Evolutionary conservation across 768 basidiomycete species (phyloP).

Genomic region (Rhodotorula toruloides): DNA sequence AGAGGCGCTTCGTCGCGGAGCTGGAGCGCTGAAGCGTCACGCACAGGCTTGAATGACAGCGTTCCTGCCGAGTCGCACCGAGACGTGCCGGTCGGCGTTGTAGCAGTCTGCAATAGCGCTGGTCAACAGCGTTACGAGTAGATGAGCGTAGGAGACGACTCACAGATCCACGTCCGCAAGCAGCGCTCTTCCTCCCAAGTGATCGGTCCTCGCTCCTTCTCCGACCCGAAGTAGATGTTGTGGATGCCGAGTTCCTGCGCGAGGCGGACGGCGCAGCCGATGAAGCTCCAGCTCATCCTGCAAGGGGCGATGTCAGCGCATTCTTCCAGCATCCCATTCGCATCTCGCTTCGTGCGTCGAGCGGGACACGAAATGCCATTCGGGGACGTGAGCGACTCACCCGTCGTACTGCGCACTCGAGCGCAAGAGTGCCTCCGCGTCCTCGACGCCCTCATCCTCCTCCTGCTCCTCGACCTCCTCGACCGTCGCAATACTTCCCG

Average conservation of each 20-base stretch:
- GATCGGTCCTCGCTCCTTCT: neutral
- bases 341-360: no score
- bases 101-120: conserved; percentile 16
- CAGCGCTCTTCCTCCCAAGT: conserved; percentile 21
- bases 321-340: no score
- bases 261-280: conserved; percentile 35
- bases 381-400: no score
- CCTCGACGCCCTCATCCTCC: conserved; percentile 12
- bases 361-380: no score
- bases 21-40: neutral
- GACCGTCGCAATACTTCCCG: neutral
- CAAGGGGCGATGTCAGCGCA: no score
- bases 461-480: neutral
- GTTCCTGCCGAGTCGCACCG: conserved; percentile 27
- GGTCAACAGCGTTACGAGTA: neutral
- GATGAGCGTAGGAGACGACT: neutral
- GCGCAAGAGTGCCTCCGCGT: conserved; percentile 18
- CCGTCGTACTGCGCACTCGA: conserved; percentile 33
- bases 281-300: conserved; percentile 29
- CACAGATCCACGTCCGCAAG: conserved; percentile 30
- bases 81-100: conserved; percentile 38
- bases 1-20: neutral
- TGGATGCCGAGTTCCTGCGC: conserved; percentile 35
- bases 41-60: conserved; percentile 30
- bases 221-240: conserved; percentile 18